Conservation (phyloP, 768 basidiomycete genomes). For the Trametes cinnabarina region DNA sequence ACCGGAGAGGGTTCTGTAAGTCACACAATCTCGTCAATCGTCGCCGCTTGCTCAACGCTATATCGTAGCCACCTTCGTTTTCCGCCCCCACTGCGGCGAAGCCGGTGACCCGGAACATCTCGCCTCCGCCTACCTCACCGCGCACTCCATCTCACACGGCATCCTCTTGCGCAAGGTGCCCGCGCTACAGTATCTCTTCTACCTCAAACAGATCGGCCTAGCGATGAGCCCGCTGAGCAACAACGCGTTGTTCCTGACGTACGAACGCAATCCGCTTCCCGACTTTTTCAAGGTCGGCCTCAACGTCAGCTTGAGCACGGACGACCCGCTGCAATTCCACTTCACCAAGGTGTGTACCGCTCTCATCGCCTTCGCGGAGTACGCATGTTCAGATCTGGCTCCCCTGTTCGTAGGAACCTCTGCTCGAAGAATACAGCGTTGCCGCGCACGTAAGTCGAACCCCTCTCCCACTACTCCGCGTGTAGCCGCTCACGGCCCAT, state of each 20-base stretch:
- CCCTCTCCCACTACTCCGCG: not conserved
- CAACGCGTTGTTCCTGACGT: constrained; percentile 94
- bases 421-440: constrained; percentile 96
- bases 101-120: constrained; percentile 98
- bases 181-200: constrained; percentile 94
- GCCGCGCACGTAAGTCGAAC: constrained; percentile 86
- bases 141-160: constrained; percentile 99
- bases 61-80: constrained; percentile 83
- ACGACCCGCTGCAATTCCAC: constrained; percentile 95
- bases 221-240: constrained; percentile 99
- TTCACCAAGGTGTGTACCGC: constrained; percentile 78
- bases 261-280: constrained; percentile 95
- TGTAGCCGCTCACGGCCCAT: not conserved
- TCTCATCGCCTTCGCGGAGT: not conserved
- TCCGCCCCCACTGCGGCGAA: constrained; percentile 96
- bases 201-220: constrained; percentile 95
- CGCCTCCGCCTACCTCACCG: constrained; percentile 91
- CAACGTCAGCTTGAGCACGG: constrained; percentile 94
- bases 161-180: constrained; percentile 97
- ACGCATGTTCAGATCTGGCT: not conserved
- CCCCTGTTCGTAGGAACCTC: constrained; percentile 84
- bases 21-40: constrained; percentile 12
- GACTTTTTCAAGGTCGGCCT: constrained; percentile 96
- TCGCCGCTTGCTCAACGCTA: not conserved
- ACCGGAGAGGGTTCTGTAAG: constrained; percentile 86